Evolutionary conservation across 2,329 filamentous ascomycete species (phyloP).

Genomic region (Sphaerulina populicola): DNA sequence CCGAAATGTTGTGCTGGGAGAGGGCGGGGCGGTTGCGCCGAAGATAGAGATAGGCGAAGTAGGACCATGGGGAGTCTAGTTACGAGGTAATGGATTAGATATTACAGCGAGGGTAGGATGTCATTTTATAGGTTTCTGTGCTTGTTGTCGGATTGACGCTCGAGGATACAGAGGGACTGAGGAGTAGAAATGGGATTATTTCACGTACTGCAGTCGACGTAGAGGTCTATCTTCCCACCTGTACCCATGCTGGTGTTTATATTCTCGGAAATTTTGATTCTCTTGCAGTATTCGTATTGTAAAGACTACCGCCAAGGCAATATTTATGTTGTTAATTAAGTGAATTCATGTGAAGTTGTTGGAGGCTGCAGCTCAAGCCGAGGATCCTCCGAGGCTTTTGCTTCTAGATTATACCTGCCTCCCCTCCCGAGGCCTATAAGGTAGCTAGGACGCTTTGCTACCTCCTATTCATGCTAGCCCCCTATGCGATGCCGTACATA

Average conservation of each 20-base stretch:
- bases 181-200: neutral
- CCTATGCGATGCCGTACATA: conserved; percentile 1
- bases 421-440: neutral
- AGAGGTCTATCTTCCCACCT: conserved; percentile 51
- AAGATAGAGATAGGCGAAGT: conserved; percentile 15
- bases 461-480: neutral
- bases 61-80: conserved; percentile 11
- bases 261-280: neutral
- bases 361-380: neutral
- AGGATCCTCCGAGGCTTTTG: neutral
- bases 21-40: conserved; percentile 11
- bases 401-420: too few relatives aligned
- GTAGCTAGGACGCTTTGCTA: neutral
- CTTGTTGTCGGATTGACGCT: neutral
- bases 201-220: conserved; percentile 56
- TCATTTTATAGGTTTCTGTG: neutral
- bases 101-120: too few relatives aligned
- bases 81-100: neutral
- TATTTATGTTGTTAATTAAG: neutral
- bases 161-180: neutral
- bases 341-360: neutral
- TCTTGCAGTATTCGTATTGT: neutral
- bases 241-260: conserved; percentile 41
- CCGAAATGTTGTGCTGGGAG: conserved; percentile 10
- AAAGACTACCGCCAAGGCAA: too few relatives aligned